Evolutionary conservation across 1,139 yeast genomes (phyloP), one percentile per base, ranked within the genome.

Genomic region (Nakaseomyces delphensis): DNA sequence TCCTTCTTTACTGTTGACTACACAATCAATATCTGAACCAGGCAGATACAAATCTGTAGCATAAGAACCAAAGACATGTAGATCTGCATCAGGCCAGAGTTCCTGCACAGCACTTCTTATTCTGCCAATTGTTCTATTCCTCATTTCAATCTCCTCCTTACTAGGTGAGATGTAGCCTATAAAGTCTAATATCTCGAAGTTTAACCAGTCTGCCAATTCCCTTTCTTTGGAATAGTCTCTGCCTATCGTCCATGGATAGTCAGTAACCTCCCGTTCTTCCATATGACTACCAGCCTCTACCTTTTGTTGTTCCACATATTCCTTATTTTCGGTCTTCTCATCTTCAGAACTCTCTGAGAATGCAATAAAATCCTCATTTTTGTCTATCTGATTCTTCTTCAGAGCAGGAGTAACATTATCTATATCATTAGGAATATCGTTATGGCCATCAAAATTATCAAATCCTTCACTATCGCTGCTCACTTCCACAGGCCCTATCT

Each of bases 21-120:
- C 97, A 80, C 93, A 80, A 64, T 93, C 99, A 28, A 93, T 87
- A 68, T 93, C 99, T 0, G 96, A 86, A 1, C 96, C 96, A 0
- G 98, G 98, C 19, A 93, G 68, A 56, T 89, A 91, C 48, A 93
- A 67, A 59, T 89, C 96, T 0, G 98, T 89, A 0, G 98, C 97
- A 61, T 78, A 85, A 0, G 97, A 87, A 0, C 99, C 99, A 68
- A 93, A 91, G 13, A 89, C 95, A 53, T 81, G 83, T 8, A 83
- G 75, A 45, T 81, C 83, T 3, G 95, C 81, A 48, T 78, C 85
- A 0, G 79, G 78, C 97, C 98, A 91, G 44, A 82, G 68, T 2
- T 65, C 57, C 25, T 63, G 63, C 8, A 89, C 83, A 10, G 76
- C 70, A 3, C 61, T 56, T 46, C 82, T 77, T 32, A 93, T 66